phyloP scores from a whole-genome alignment of 23 red algal species.

The Pyropia yezoensis region DNA sequence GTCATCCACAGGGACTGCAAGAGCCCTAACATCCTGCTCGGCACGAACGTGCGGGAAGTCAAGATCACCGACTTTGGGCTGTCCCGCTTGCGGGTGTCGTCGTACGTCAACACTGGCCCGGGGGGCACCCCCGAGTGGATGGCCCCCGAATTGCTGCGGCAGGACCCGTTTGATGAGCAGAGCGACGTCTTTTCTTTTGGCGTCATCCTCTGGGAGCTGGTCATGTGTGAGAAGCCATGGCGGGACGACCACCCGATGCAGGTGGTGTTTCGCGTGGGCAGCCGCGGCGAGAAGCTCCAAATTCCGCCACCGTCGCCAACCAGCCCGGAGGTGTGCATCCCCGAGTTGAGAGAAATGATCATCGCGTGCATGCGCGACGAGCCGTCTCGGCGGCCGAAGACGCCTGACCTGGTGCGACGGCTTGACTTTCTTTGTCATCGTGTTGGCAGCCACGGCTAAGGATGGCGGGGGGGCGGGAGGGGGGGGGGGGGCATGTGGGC shows the following conservation, averaged over 20 bases:
- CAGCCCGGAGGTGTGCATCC: conserved; percentile 32
- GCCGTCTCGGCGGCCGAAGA: conserved; percentile 44
- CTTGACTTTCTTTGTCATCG: conserved; percentile 54
- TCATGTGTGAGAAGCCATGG: conserved; percentile 96
- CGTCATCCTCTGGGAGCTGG: conserved; percentile 97
- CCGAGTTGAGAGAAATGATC: conserved; percentile 72
- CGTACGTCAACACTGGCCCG: conserved; percentile 86
- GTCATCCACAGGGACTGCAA: conserved; percentile 95
- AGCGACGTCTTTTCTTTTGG: conserved; percentile 98
- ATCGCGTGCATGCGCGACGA: conserved; percentile 64
- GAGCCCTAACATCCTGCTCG: conserved; percentile 89
- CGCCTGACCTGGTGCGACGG: conserved; percentile 36
- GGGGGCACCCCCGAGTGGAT: conserved; percentile 99
- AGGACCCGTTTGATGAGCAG: conserved; percentile 81
- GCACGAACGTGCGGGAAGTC: conserved; percentile 66
- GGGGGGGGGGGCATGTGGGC: no score
- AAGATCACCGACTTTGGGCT: conserved; percentile 98
- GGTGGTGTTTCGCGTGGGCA: conserved; percentile 85
- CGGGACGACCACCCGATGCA: conserved; percentile 94
- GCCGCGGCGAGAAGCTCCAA: conserved; percentile 64
- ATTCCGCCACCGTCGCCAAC: conserved; percentile 29
- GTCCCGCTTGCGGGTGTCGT: conserved; percentile 52
- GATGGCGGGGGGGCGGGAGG: no score
- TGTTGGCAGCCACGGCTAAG: conserved; percentile 4
- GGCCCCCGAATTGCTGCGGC: conserved; percentile 93